These are phyloP conservation scores for Rhynchospora tenuis DNA, from an alignment of 176 grass and related monocot species.

Conservation along the genomic window DNA sequence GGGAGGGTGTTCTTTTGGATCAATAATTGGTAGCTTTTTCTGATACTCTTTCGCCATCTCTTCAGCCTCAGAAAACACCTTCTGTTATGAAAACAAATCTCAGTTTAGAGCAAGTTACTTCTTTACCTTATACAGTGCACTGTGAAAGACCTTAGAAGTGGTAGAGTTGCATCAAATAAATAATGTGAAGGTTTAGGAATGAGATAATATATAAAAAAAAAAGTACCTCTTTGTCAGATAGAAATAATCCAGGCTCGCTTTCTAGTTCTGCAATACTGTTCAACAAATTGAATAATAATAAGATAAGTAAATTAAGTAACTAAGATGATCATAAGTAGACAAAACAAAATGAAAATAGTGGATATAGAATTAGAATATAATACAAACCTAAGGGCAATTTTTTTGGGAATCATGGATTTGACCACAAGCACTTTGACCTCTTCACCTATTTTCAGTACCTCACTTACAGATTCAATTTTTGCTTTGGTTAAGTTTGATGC, in stretches of 20 bases:
- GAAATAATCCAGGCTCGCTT: conserved; percentile 64
- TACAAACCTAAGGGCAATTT: conserved; percentile 68
- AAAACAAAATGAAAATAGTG: neutral
- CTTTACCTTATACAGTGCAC: neutral
- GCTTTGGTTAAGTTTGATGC: conserved; percentile 57
- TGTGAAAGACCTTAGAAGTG: neutral
- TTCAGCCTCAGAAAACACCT: conserved; percentile 66
- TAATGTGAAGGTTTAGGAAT: neutral
- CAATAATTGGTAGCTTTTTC: conserved; percentile 24
- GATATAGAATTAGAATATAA: neutral
- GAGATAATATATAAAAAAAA: neutral
- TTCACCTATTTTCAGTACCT: conserved; percentile 60
- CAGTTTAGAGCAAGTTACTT: neutral
- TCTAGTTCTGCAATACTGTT: conserved; percentile 45
- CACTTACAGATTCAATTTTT: conserved; percentile 42
- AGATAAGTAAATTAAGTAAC: neutral
- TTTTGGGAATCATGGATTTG: conserved; percentile 53
- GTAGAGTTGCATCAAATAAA: neutral
- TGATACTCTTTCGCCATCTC: conserved; percentile 54
- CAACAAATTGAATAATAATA: neutral
- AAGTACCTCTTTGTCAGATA: conserved; percentile 59
- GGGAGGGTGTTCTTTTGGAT: conserved; percentile 1
- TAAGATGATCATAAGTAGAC: neutral
- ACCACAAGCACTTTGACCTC: conserved; percentile 68
- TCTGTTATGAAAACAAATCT: conserved; percentile 36